These are phyloP conservation scores for Penicillium desertorum DNA, from an alignment of 495 filamentous ascomycete species.

Conservation along the genomic window DNA sequence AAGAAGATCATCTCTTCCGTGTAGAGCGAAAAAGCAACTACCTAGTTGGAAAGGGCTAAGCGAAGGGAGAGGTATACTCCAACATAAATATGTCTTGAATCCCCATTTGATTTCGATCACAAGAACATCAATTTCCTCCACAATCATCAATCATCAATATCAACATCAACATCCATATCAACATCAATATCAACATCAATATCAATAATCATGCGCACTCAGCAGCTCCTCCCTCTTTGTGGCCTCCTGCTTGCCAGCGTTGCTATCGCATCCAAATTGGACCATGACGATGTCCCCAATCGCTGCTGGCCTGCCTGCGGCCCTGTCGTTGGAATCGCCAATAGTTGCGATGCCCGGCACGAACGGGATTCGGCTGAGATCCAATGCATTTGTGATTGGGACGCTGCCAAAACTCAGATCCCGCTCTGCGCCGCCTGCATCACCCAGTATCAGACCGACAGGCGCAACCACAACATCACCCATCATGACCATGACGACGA, in stretches of 20 bases:
- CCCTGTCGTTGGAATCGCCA: conserved; percentile 27
- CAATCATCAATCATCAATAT: conserved; percentile 2
- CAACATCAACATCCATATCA: conserved; percentile 7
- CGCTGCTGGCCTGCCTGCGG: conserved; percentile 35
- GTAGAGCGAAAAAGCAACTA: not conserved
- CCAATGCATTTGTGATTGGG: conserved; percentile 37
- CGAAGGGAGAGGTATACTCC: not conserved
- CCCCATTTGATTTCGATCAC: not conserved
- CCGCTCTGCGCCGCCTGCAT: conserved; percentile 43
- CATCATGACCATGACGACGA: conserved; percentile 17
- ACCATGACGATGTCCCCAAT: conserved; percentile 36
- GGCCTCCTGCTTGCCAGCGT: conserved; percentile 31
- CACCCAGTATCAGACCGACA: conserved; percentile 24
- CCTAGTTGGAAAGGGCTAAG: conserved; percentile 2
- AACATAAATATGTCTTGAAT: conserved; percentile 16
- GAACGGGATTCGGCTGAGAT: conserved; percentile 34
- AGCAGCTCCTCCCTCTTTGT: conserved; percentile 28
- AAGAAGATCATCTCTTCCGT: not conserved
- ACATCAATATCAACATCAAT: conserved; percentile 1
- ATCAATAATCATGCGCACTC: conserved; percentile 29
- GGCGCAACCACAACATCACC: conserved; percentile 16
- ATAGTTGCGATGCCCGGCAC: conserved; percentile 29
- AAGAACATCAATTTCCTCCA: not conserved
- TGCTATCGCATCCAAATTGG: conserved; percentile 30
- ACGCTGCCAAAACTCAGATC: conserved; percentile 25